Evolutionary conservation across 805 yeast species (phyloP).

Genomic region (Cyberlindnera maritima): DNA sequence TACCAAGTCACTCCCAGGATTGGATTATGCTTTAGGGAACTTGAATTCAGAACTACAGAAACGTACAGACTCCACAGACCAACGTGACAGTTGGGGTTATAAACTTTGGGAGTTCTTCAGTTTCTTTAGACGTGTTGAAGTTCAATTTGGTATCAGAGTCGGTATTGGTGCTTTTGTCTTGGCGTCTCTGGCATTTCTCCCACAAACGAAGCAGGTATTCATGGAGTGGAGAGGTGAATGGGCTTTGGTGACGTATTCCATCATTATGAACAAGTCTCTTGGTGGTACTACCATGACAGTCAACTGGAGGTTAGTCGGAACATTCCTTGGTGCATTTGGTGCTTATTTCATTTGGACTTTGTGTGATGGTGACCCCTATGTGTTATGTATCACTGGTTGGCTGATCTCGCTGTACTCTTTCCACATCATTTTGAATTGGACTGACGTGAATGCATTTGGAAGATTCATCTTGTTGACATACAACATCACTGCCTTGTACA

Average conservation of each 20-base stretch:
- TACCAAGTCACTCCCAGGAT: conserved; percentile 11
- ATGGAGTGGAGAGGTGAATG: conserved; percentile 77
- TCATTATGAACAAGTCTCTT: conserved; percentile 79
- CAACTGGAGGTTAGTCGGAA: conserved; percentile 71
- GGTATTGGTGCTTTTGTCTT: conserved; percentile 72
- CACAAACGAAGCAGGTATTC: conserved; percentile 51
- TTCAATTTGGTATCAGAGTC: conserved; percentile 76
- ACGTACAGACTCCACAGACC: conserved; percentile 15
- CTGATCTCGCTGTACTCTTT: conserved; percentile 39
- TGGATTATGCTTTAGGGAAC: conserved; percentile 15
- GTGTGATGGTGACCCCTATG: conserved; percentile 52
- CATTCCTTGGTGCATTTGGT: conserved; percentile 62
- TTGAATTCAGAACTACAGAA: conserved; percentile 27
- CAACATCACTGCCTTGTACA: conserved; percentile 74
- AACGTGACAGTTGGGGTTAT: conserved; percentile 24
- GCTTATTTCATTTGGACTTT: conserved; percentile 62
- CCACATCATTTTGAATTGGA: conserved; percentile 66
- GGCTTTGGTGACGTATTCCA: conserved; percentile 78
- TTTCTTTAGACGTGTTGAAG: conserved; percentile 58
- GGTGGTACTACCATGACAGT: conserved; percentile 84
- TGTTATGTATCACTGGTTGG: conserved; percentile 48
- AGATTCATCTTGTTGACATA: conserved; percentile 71
- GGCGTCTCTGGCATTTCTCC: conserved; percentile 65
- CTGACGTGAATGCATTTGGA: conserved; percentile 55
- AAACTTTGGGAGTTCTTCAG: conserved; percentile 50